Conservation (phyloP, 148 eudicot species). For the Polygonum maritimum region DNA sequence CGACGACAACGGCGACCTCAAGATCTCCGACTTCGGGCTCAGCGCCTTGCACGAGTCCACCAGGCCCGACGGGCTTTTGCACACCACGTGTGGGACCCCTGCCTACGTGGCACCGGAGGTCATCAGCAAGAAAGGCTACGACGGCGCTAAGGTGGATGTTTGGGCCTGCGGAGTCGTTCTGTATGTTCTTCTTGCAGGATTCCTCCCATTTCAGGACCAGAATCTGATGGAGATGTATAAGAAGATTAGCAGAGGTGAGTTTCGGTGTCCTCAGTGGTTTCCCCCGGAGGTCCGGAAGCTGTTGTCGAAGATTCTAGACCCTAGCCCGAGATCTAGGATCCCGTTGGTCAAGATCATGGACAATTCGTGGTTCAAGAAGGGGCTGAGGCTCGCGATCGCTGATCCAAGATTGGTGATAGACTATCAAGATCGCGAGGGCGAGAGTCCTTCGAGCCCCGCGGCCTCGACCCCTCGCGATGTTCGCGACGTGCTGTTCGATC, state of each 20-base stretch:
- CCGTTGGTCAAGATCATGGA: constrained; percentile 41
- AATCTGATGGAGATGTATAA: constrained; percentile 60
- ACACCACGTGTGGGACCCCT: constrained; percentile 89
- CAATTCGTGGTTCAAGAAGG: constrained; percentile 56
- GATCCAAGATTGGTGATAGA: constrained; percentile 1
- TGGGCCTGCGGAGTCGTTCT: constrained; percentile 85
- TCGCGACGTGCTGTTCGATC: constrained; percentile 16
- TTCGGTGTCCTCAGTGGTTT: constrained; percentile 62
- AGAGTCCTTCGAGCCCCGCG: neutral
- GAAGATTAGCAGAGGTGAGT: constrained; percentile 55
- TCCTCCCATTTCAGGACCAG: constrained; percentile 45
- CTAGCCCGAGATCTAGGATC: constrained; percentile 47
- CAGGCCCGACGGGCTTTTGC: constrained; percentile 64
- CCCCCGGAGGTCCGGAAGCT: constrained; percentile 56
- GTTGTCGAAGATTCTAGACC: constrained; percentile 46
- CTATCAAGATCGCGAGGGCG: neutral
- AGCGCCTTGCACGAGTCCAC: constrained; percentile 52
- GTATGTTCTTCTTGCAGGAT: constrained; percentile 64
- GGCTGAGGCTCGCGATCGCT: constrained; percentile 20
- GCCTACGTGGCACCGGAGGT: constrained; percentile 89
- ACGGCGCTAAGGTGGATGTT: constrained; percentile 71
- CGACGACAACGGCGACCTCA: constrained; percentile 52
- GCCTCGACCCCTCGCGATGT: constrained; percentile 42
- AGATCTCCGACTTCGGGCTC: constrained; percentile 69
- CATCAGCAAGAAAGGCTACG: constrained; percentile 55